Percentiles rank a stretch among this genome's conserved stretches.
Conservation (phyloP, 345 rosid genomes). For the Crucihimalaya himalaica region DNA sequence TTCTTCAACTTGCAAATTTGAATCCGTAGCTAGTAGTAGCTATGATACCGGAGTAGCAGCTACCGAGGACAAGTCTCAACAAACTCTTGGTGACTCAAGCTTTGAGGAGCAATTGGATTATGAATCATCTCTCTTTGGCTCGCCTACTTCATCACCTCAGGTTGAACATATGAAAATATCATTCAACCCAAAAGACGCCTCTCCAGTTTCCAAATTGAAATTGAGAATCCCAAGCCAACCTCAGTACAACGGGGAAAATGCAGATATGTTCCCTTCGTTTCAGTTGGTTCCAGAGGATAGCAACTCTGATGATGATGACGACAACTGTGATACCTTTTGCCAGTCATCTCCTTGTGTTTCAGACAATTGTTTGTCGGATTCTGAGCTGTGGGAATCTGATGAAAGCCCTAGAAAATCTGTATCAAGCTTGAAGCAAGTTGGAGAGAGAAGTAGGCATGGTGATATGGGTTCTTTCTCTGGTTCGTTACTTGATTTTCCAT, state of each 20-base stretch:
- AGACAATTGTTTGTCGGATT: conserved; percentile 73
- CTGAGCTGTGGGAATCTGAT: conserved; percentile 90
- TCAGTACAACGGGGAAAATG: conserved; percentile 27
- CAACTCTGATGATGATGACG: conserved; percentile 56
- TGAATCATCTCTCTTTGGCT: conserved; percentile 44
- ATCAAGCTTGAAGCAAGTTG: conserved; percentile 36
- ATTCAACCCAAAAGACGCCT: conserved; percentile 59
- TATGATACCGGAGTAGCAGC: conserved; percentile 35
- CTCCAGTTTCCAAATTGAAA: conserved; percentile 62
- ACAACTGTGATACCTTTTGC: conserved; percentile 66
- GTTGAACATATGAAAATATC: conserved; percentile 90
- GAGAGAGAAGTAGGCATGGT: conserved; percentile 13
- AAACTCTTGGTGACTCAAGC: conserved; percentile 41
- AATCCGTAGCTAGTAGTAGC: conserved; percentile 46
- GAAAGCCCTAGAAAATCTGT: conserved; percentile 45
- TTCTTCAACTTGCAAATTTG: conserved; percentile 49
- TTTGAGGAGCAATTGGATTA: conserved; percentile 24
- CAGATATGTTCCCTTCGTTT: conserved; percentile 74
- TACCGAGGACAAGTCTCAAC: conserved; percentile 33
- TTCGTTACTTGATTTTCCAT: conserved; percentile 56
- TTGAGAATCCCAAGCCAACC: conserved; percentile 67
- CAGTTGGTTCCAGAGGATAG: conserved; percentile 74
- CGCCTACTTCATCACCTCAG: conserved; percentile 81
- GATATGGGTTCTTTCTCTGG: conserved; percentile 43
- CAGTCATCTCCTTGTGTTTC: conserved; percentile 78